A percentile compares a stretch with the other conserved stretches of the same genome.
These are phyloP conservation scores for Salvia sclarea DNA, from an alignment of 305 asterid genomes.

Conservation along the genomic window DNA sequence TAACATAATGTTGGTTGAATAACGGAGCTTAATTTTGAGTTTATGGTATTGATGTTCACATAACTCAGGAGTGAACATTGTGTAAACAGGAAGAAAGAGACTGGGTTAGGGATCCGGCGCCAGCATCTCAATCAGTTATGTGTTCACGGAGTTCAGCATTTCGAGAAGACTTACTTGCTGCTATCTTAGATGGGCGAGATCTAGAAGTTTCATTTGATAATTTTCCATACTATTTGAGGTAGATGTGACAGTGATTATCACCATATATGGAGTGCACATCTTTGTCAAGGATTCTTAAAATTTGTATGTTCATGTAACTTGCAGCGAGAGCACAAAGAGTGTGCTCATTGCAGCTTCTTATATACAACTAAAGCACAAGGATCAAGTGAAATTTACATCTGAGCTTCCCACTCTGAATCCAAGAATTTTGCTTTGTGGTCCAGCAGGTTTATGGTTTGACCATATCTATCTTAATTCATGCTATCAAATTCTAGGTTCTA, in stretches of 20 bases:
- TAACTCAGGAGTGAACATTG: slow-evolving; percentile 23
- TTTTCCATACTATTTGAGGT: slow-evolving; percentile 91
- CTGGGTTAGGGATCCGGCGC: slow-evolving; percentile 55
- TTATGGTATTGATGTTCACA: slow-evolving; percentile 14
- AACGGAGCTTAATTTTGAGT: slow-evolving; percentile 25
- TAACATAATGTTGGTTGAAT: slow-evolving; percentile 38
- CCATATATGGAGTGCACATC: slow-evolving; percentile 17
- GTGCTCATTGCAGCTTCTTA: slow-evolving; percentile 86
- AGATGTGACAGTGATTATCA: slow-evolving; percentile 19
- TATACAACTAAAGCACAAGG: slow-evolving; percentile 75
- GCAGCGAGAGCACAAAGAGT: slow-evolving; percentile 84
- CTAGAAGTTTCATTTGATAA: slow-evolving; percentile 76
- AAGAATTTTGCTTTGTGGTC: slow-evolving; percentile 83
- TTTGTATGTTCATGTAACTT: slow-evolving; percentile 34
- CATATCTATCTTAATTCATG: slow-evolving; percentile 2
- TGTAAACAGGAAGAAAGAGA: slow-evolving; percentile 59
- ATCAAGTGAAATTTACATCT: slow-evolving; percentile 62
- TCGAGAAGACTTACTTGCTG: slow-evolving; percentile 60
- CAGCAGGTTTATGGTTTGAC: slow-evolving; percentile 66
- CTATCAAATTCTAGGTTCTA: slow-evolving; percentile 22
- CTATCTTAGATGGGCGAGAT: slow-evolving; percentile 58
- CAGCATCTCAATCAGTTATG: slow-evolving; percentile 56
- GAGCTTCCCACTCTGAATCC: slow-evolving; percentile 85
- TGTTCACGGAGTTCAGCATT: slow-evolving; percentile 55
- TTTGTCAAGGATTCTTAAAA: slow-evolving; percentile 22